Conservation (phyloP, 2,329 filamentous ascomycete genomes). For the Fusarium drepaniforme region DNA sequence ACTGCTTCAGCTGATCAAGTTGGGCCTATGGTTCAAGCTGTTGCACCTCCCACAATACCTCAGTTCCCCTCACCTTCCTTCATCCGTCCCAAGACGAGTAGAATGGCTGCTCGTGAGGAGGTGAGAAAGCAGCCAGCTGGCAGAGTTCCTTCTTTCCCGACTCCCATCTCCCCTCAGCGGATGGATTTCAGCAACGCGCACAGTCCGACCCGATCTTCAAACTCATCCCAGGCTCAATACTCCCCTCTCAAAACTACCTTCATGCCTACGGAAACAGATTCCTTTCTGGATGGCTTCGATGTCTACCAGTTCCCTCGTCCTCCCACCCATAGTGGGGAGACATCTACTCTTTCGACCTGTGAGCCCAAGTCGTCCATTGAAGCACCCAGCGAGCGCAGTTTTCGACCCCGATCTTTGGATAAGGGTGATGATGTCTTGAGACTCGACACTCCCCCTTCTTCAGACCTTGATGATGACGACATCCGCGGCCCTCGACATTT, state of each 20-base stretch:
- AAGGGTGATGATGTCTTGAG: slow-evolving; percentile 37
- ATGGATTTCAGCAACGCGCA: slow-evolving; percentile 27
- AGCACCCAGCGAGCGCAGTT: slow-evolving; percentile 40
- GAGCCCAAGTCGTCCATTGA: slow-evolving; percentile 38
- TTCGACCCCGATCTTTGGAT: slow-evolving; percentile 42
- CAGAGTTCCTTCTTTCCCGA: slow-evolving; percentile 46
- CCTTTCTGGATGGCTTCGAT: slow-evolving; percentile 46
- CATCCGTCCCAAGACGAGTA: slow-evolving; percentile 65
- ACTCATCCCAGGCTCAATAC: slow-evolving; percentile 28
- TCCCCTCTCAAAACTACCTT: slow-evolving; percentile 45
- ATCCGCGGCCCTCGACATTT: slow-evolving; percentile 29
- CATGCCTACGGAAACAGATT: slow-evolving; percentile 37
- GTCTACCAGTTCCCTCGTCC: slow-evolving; percentile 55
- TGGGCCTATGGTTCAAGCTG: slow-evolving; percentile 38
- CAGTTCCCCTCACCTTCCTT: slow-evolving; percentile 66
- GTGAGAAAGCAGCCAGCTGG: slow-evolving; percentile 45
- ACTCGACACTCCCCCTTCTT: slow-evolving; percentile 50
- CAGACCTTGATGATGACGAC: slow-evolving; percentile 49
- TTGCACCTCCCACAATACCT: slow-evolving; percentile 44
- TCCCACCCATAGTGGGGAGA: slow-evolving; percentile 44
- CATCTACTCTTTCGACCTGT: slow-evolving; percentile 41
- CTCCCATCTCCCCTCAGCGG: slow-evolving; percentile 32
- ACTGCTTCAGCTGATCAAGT: slow-evolving; percentile 39
- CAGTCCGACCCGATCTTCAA: slow-evolving; percentile 19
- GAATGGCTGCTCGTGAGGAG: slow-evolving; percentile 70